Base-by-base conservation (phyloP, 495 filamentous ascomycete genomes). In the Neurospora sp. region DNA sequence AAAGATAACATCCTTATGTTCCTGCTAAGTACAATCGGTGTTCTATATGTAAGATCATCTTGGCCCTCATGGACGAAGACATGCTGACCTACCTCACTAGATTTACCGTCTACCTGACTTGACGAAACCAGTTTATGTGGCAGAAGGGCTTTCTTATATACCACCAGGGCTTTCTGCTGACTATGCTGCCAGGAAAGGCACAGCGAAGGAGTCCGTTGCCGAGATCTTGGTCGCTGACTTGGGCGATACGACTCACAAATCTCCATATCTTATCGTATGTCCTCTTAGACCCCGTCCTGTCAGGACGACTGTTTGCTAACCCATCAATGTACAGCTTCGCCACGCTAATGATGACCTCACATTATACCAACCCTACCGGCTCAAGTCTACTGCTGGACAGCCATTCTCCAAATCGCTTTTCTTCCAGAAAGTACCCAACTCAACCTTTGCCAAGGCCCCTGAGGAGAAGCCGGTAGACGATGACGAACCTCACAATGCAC, bases 211-310 rank as follows among this genome's bases (percentile, higher is more conserved):
- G 77, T 83, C 82, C 2, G 77, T 98, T 6, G 88, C 88, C 23
- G 94, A 98, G 78, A 86, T 95, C 38, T 75, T 97, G 38, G 86
- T 97, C 6, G 89, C 94, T 62, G 91, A 98, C 73, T 86, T 99
- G 54, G 96, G 96, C 12, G 93, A 97, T 80, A 78, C 85, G 10
- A 88, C 85, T 27, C 83, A 85, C 39, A 90, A 86, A 74, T 89
- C 87, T 14, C 93, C 96, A 27, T 92, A 96, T 79, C 84, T 99
- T 42, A 89, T 98, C 78, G 91, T 95, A 84, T 40, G 78, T 75
- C 44, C 54, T 66, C 3, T 18, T 18, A 2, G 27, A 5, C 37
- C 27, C 27, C 3, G 3, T 23, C 41, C 23, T 44, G 48, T 1
- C 38, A 39, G 6, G 48, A 18, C 10, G 71, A 73, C 73, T 69